Conservation (phyloP, 441 rosid genomes). For the Syzygium malaccense region DNA sequence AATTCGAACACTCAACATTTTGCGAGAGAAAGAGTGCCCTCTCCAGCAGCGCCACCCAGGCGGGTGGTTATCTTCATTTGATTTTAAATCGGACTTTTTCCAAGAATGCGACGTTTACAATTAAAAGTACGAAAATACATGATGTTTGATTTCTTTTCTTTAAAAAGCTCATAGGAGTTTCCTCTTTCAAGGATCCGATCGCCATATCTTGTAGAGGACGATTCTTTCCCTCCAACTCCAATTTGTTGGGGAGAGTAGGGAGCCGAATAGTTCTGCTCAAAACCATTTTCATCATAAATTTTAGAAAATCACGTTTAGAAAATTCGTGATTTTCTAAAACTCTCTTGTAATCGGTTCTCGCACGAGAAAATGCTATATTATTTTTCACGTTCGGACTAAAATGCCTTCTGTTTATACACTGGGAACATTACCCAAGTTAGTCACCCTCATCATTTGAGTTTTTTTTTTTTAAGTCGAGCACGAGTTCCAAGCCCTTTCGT, state of each 20-base stretch:
- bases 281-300: background rate
- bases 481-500: background rate
- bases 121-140: too few relatives aligned
- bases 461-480: background rate
- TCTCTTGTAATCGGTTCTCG: too few relatives aligned
- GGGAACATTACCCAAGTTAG: background rate
- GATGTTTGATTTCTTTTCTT: background rate
- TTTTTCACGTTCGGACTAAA: background rate
- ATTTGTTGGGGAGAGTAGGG: background rate
- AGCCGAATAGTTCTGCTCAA: background rate
- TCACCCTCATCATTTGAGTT: background rate
- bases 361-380: rapidly evolving
- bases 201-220: background rate
- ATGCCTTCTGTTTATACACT: background rate
- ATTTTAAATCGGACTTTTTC: too few relatives aligned
- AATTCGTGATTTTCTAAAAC: background rate
- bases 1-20: too few relatives aligned
- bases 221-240: background rate
- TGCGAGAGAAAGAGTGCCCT: too few relatives aligned
- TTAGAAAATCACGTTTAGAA: background rate
- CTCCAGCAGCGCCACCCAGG: too few relatives aligned
- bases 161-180: background rate
- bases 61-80: too few relatives aligned
- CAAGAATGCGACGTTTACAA: too few relatives aligned
- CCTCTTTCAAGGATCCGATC: background rate